A percentile compares a stretch with the other conserved stretches of the same genome.
Conservation (phyloP, 495 filamentous ascomycete genomes). For the Rhizodiscina lignyota region DNA sequence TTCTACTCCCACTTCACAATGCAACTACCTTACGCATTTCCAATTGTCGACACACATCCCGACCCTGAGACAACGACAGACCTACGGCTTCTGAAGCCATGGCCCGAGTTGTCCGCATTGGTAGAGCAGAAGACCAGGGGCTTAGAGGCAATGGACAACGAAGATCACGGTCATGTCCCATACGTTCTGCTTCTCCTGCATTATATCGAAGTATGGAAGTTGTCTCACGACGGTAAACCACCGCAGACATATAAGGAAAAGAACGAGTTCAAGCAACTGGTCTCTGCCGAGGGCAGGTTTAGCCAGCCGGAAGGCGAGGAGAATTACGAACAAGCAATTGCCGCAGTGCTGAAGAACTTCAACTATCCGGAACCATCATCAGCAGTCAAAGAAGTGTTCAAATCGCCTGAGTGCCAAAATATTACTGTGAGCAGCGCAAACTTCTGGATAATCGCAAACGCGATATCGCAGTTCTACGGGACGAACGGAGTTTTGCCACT, state of each 20-base stretch:
- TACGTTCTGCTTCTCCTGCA: conserved; percentile 73
- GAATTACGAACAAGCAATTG: conserved; percentile 88
- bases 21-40: conserved; percentile 57
- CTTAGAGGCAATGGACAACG: conserved; percentile 55
- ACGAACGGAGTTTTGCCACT: conserved; percentile 60
- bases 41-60: conserved; percentile 94
- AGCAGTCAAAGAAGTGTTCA: conserved; percentile 61
- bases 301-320: conserved; percentile 79
- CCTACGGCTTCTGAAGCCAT: conserved; percentile 70
- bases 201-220: conserved; percentile 75
- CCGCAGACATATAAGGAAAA: conserved; percentile 77
- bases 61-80: conserved; percentile 75
- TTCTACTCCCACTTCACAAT: conserved; percentile 78
- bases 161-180: conserved; percentile 85
- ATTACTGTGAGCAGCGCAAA: conserved; percentile 4
- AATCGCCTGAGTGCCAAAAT: conserved; percentile 38
- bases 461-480: conserved; percentile 57
- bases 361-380: conserved; percentile 45
- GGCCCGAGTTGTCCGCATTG: conserved; percentile 62
- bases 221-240: conserved; percentile 44
- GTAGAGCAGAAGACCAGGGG: conserved; percentile 42
- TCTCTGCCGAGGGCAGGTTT: conserved; percentile 48
- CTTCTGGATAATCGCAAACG: conserved; percentile 87
- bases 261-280: conserved; percentile 55
- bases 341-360: conserved; percentile 73